Conservation (phyloP, 768 basidiomycete genomes). For the Kwoniella sp. region DNA sequence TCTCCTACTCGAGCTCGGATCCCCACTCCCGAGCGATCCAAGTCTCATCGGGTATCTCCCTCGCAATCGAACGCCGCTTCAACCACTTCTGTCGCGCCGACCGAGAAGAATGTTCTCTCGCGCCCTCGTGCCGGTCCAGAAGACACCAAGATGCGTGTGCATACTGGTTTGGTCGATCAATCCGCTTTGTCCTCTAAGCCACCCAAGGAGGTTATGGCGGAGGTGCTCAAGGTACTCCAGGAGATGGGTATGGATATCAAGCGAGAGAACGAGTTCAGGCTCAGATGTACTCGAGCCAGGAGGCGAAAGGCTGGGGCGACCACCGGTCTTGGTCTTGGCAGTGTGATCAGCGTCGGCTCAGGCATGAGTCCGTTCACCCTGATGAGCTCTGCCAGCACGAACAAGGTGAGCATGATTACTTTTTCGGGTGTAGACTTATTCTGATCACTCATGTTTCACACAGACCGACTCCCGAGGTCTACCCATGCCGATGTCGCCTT, state of each 20-base stretch:
- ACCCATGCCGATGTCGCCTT: conserved; percentile 75
- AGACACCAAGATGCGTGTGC: conserved; percentile 66
- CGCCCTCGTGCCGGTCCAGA: conserved; percentile 43
- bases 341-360: conserved; percentile 56
- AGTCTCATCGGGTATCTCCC: conserved; percentile 36
- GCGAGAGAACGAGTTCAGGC: conserved; percentile 86
- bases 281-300: conserved; percentile 79
- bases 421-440: conserved; percentile 9
- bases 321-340: conserved; percentile 59
- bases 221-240: conserved; percentile 75
- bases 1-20: conserved; percentile 27
- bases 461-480: conserved; percentile 88
- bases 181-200: conserved; percentile 79
- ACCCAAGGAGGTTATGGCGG: conserved; percentile 84
- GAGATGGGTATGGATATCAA: conserved; percentile 89
- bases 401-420: conserved; percentile 67
- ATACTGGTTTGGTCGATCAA: conserved; percentile 90
- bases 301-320: conserved; percentile 62
- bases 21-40: conserved; percentile 29
- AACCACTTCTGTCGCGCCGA: conserved; percentile 4
- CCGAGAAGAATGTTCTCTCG: conserved; percentile 20
- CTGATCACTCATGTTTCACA: conserved; percentile 15
- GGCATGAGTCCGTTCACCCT: conserved; percentile 68
- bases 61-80: conserved; percentile 8
- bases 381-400: conserved; percentile 78